Percentiles rank a stretch among this genome's conserved stretches.
phyloP scores from a whole-genome alignment of 2,329 filamentous ascomycete genomes.

The Fusarium denticulatum region DNA sequence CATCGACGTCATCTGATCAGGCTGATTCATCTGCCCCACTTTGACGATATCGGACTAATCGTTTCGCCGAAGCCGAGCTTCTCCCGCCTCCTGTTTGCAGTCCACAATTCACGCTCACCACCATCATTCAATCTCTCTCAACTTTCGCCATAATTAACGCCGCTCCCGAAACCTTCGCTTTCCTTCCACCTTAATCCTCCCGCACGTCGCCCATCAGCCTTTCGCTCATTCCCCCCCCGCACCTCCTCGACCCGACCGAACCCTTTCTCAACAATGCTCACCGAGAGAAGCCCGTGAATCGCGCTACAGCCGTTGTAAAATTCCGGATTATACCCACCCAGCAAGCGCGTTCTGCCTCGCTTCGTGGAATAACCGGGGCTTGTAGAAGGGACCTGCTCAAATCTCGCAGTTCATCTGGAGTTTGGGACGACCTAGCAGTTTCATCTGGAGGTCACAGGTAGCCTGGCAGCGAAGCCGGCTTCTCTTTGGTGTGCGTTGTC shows the following conservation, averaged over 20 bases:
- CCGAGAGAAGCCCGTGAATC: not conserved
- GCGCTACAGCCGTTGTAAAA: conserved; percentile 2
- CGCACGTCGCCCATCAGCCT: not conserved
- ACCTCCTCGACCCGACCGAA: not conserved
- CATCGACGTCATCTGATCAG: not conserved
- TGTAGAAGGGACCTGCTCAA: conserved; percentile 6
- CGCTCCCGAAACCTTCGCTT: not conserved
- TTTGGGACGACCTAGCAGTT: conserved; percentile 6
- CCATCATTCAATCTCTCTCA: not conserved
- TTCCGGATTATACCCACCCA: conserved; percentile 2
- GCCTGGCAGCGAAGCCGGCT: conserved; percentile 5
- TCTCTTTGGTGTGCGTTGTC: not conserved
- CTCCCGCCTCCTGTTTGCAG: not conserved
- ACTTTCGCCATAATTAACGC: not conserved
- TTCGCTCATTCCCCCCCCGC: not conserved
- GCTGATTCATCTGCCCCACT: not conserved
- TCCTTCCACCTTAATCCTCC: not conserved
- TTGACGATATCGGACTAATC: not conserved
- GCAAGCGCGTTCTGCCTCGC: not conserved
- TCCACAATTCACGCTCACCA: not conserved
- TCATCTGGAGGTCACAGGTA: conserved; percentile 9
- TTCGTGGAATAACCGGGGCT: conserved; percentile 9
- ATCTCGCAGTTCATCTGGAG: conserved; percentile 9
- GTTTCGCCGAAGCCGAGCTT: not conserved
- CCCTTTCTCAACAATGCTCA: not conserved